Evolutionary conservation across 805 yeast species (phyloP).

Genomic region (Saccharomyces kudriavzevii): DNA sequence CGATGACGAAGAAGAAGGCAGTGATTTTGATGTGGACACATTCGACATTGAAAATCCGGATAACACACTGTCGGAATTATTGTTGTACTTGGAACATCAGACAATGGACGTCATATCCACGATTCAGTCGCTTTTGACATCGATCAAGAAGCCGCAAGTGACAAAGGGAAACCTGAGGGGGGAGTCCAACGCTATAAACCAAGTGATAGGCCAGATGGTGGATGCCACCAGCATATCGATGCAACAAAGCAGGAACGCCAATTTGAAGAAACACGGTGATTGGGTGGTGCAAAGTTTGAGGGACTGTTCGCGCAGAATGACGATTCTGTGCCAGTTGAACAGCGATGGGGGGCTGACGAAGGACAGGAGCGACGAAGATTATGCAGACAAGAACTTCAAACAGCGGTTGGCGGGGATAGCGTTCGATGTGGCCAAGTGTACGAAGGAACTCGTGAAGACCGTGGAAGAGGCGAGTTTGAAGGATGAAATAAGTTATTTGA

Average conservation of each 20-base stretch:
- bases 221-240: slow-evolving; percentile 81
- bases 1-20: slow-evolving; percentile 11
- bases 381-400: slow-evolving; percentile 82
- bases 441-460: slow-evolving; percentile 90
- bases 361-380: slow-evolving; percentile 43
- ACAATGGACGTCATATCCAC: slow-evolving; percentile 87
- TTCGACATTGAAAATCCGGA: slow-evolving; percentile 84
- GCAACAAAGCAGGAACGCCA: slow-evolving; percentile 79
- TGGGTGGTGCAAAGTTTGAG: slow-evolving; percentile 84
- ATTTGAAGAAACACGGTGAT: slow-evolving; percentile 79
- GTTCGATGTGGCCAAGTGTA: slow-evolving; percentile 92
- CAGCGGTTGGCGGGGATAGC: slow-evolving; percentile 94
- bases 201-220: slow-evolving; percentile 77
- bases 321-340: slow-evolving; percentile 46
- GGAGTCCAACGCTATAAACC: slow-evolving; percentile 68
- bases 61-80: slow-evolving; percentile 74
- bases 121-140: slow-evolving; percentile 70
- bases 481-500: slow-evolving; percentile 75
- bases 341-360: slow-evolving; percentile 26
- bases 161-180: slow-evolving; percentile 65
- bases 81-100: slow-evolving; percentile 83
- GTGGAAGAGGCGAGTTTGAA: slow-evolving; percentile 90
- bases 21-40: slow-evolving; percentile 58
- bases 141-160: slow-evolving; percentile 69
- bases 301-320: slow-evolving; percentile 82